These are phyloP conservation scores for Hemerocallis citrina DNA, from an alignment of 106 monocot genomes.

Conservation along the genomic window DNA sequence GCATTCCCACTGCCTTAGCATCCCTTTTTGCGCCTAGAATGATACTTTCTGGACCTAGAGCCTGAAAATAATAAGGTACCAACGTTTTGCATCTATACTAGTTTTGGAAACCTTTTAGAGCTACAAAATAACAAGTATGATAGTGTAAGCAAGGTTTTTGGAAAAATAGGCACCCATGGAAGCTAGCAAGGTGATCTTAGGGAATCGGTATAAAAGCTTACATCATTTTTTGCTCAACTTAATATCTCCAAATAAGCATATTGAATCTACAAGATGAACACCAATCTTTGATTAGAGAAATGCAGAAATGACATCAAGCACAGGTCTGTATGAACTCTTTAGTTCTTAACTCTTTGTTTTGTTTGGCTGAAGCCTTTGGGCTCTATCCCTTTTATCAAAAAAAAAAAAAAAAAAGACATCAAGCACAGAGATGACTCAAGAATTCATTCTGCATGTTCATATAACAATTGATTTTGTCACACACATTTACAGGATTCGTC, in stretches of 20 bases:
- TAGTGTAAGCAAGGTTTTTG: not conserved
- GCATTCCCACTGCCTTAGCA: slow-evolving; percentile 57
- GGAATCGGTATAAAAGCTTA: not conserved
- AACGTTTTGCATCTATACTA: too few species aligned
- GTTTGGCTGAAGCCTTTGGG: too few species aligned
- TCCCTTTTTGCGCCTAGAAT: slow-evolving; percentile 34
- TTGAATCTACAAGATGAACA: slow-evolving; percentile 4
- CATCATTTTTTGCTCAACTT: slow-evolving; percentile 3
- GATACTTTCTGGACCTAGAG: slow-evolving; percentile 79
- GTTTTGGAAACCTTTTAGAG: too few species aligned
- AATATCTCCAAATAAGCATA: not conserved
- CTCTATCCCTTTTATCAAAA: too few species aligned
- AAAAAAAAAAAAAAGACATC: not conserved
- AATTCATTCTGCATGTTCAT: too few species aligned
- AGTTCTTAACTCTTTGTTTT: too few species aligned
- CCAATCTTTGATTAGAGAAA: not conserved
- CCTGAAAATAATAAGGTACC: slow-evolving; percentile 34
- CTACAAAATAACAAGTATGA: too few species aligned
- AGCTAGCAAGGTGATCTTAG: not conserved
- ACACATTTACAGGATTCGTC: too few species aligned
- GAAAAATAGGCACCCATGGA: not conserved
- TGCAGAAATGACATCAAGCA: too few species aligned
- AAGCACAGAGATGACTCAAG: too few species aligned
- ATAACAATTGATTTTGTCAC: too few species aligned
- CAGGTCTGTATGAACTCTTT: too few species aligned